Percentiles rank a stretch among this genome's conserved stretches.
Evolutionary conservation across 305 asterid species (phyloP).

Genomic region (Fraxinus nigra): DNA sequence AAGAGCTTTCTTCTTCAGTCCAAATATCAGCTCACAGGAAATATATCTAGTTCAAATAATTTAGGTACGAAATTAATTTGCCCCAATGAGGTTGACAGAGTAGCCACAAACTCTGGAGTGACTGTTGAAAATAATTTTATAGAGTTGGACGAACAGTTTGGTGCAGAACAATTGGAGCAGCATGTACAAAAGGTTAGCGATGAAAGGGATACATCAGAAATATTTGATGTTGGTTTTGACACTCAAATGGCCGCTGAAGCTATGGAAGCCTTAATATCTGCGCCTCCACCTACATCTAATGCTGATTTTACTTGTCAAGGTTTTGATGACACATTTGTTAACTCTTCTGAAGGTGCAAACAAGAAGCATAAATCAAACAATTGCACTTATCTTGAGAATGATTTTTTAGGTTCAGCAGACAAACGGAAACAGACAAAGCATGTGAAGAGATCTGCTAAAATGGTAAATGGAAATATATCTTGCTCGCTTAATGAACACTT

Average conservation of each 20-base stretch:
- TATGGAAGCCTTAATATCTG: conserved; percentile 61
- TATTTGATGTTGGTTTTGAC: conserved; percentile 57
- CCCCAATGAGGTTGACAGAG: conserved; percentile 19
- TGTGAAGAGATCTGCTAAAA: conserved; percentile 25
- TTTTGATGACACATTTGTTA: conserved; percentile 23
- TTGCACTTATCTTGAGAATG: conserved; percentile 19
- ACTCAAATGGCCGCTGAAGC: conserved; percentile 96
- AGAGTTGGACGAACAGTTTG: conserved; percentile 34
- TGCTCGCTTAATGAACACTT: conserved; percentile 19
- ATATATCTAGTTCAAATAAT: conserved; percentile 15
- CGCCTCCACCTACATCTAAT: conserved; percentile 38
- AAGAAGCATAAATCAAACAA: conserved; percentile 19
- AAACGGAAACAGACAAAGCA: conserved; percentile 40
- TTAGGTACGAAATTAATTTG: conserved; percentile 18
- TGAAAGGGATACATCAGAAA: conserved; percentile 27
- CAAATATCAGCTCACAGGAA: conserved; percentile 28
- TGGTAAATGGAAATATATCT: conserved; percentile 14
- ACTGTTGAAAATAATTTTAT: conserved; percentile 25
- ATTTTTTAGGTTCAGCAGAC: conserved; percentile 37
- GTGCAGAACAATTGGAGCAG: conserved; percentile 26
- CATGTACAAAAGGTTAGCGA: conserved; percentile 31
- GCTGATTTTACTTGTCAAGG: conserved; percentile 30
- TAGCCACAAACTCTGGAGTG: conserved; percentile 25
- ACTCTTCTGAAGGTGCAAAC: conserved; percentile 22
- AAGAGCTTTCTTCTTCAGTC: conserved; percentile 29